Evolutionary conservation across 2,329 filamentous ascomycete species (phyloP).

Genomic region (Cyanodermella asteris): DNA sequence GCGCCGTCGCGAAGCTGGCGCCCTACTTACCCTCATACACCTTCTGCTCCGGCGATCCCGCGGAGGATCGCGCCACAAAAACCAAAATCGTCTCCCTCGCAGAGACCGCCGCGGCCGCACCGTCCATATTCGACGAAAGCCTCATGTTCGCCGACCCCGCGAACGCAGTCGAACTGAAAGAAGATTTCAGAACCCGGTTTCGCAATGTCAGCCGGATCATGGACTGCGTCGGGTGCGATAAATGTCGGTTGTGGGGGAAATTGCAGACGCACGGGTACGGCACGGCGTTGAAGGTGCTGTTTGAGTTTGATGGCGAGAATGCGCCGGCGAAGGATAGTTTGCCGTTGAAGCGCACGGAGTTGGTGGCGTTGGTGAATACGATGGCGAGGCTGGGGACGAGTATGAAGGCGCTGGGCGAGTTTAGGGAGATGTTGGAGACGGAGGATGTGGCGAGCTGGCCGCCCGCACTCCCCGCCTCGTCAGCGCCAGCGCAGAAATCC

Average conservation of each 20-base stretch:
- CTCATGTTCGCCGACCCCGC: slow-evolving; percentile 65
- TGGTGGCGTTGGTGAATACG: slow-evolving; percentile 89
- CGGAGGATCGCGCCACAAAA: slow-evolving; percentile 60
- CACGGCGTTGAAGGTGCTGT: slow-evolving; percentile 82
- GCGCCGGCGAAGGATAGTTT: no score
- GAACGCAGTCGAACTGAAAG: slow-evolving; percentile 51
- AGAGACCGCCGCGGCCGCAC: slow-evolving; percentile 40
- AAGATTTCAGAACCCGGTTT: slow-evolving; percentile 94
- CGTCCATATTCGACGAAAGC: slow-evolving; percentile 78
- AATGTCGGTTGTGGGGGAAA: slow-evolving; percentile 95
- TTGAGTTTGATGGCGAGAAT: slow-evolving; percentile 62
- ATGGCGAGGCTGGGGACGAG: slow-evolving; percentile 71
- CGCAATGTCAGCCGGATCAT: slow-evolving; percentile 90
- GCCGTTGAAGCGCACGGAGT: slow-evolving; percentile 66
- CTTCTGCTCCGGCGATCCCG: slow-evolving; percentile 71
- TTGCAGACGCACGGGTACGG: slow-evolving; percentile 88
- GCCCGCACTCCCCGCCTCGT: slow-evolving; percentile 10
- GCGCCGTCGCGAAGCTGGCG: slow-evolving; percentile 75
- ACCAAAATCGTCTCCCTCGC: slow-evolving; percentile 61
- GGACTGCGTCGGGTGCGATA: slow-evolving; percentile 98
- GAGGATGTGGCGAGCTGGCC: slow-evolving; percentile 12
- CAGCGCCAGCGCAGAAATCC: slow-evolving; percentile 1
- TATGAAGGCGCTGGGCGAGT: slow-evolving; percentile 50
- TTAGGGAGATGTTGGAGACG: slow-evolving; percentile 31
- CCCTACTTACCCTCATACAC: slow-evolving; percentile 66